Evolutionary conservation across 345 rosid species (phyloP).

Genomic region (Acer saccharum): DNA sequence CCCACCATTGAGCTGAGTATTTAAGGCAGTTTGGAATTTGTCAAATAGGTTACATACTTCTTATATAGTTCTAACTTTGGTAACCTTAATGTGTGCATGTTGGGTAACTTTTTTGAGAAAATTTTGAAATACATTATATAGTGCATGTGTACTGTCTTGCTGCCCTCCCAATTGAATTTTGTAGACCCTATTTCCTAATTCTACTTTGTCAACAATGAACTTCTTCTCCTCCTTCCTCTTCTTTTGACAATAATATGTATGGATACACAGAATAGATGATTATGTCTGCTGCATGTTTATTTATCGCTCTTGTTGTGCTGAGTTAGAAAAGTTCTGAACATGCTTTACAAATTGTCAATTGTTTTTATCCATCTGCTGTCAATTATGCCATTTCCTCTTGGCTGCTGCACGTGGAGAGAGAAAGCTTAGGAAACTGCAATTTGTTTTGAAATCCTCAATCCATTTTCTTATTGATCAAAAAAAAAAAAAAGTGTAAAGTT

Average conservation of each 20-base stretch:
- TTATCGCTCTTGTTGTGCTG: not conserved
- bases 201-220: not conserved
- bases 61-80: not conserved
- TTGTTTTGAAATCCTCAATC: not conserved
- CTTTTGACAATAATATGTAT: not conserved
- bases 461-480: not conserved
- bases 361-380: not conserved
- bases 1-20: too few relatives aligned
- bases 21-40: not conserved
- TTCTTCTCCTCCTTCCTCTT: not conserved
- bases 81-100: not conserved
- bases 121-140: too few relatives aligned
- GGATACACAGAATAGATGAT: not conserved
- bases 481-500: too few relatives aligned
- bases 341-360: not conserved
- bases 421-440: not conserved
- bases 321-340: not conserved
- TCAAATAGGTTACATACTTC: too few relatives aligned
- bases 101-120: not conserved
- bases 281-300: not conserved
- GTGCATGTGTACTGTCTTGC: not conserved
- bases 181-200: not conserved
- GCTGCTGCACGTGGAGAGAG: not conserved
- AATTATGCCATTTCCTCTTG: not conserved
- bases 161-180: not conserved